Percentiles rank a stretch among this genome's conserved stretches.
Evolutionary conservation across 352 stramenopile species (phyloP).

Genomic region (Pythium oligandrum): DNA sequence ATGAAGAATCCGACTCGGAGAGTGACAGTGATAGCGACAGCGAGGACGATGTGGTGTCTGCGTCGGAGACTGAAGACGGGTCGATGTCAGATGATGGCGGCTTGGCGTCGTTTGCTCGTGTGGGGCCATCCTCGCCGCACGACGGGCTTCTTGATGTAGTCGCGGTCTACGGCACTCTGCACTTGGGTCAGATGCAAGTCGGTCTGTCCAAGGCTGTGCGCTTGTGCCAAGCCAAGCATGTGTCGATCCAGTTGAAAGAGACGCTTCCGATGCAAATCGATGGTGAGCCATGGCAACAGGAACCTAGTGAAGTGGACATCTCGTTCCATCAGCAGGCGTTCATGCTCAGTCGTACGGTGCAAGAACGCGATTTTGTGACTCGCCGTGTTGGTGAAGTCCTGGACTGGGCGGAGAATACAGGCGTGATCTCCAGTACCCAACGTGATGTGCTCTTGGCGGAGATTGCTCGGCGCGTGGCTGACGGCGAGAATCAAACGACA

Average conservation of each 20-base stretch:
- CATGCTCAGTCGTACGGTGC: constrained; percentile 74
- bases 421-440: constrained; percentile 64
- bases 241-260: constrained; percentile 56
- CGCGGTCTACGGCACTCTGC: constrained; percentile 89
- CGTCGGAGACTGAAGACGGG: constrained; percentile 18
- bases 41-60: constrained; percentile 30
- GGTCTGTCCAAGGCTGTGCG: constrained; percentile 75
- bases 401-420: constrained; percentile 76
- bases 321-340: constrained; percentile 79
- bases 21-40: constrained; percentile 13
- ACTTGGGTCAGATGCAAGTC: constrained; percentile 93
- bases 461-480: constrained; percentile 60
- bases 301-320: constrained; percentile 74
- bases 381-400: constrained; percentile 77
- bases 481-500: constrained; percentile 17
- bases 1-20: constrained; percentile 68
- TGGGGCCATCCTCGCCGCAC: constrained; percentile 71
- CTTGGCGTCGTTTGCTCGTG: constrained; percentile 14
- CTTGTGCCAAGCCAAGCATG: constrained; percentile 63
- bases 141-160: constrained; percentile 93
- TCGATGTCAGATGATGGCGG: constrained; percentile 21
- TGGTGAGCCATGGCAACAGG: constrained; percentile 93
- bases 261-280: constrained; percentile 90
- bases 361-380: constrained; percentile 75
- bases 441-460: constrained; percentile 68